phyloP scores from a whole-genome alignment of 345 rosid genomes.

The Camelina neglecta region DNA sequence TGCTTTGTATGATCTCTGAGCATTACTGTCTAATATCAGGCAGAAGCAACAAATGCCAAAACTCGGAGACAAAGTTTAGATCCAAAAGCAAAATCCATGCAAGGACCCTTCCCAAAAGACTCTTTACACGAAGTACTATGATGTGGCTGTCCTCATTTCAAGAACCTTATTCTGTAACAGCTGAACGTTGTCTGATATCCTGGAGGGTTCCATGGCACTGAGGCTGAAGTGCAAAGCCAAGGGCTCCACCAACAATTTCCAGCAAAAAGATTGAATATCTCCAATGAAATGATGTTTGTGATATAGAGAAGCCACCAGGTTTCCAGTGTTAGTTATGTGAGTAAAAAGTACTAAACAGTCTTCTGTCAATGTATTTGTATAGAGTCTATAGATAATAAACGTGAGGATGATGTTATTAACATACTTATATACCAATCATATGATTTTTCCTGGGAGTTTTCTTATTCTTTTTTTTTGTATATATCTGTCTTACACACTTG shows the following conservation, averaged over 20 bases:
- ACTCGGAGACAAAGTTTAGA: constrained; percentile 20
- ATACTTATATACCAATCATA: neutral
- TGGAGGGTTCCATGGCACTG: neutral
- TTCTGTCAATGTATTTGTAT: constrained; percentile 23
- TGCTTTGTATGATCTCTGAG: constrained; percentile 2
- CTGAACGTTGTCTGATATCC: neutral
- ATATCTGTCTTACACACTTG: neutral
- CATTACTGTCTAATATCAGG: constrained; percentile 21
- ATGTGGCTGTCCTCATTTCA: constrained; percentile 5
- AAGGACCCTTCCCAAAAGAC: constrained; percentile 23
- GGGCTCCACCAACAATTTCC: neutral
- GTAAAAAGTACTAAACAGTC: constrained; percentile 17
- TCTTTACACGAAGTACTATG: constrained; percentile 22
- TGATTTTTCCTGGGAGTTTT: neutral
- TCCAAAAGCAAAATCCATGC: constrained; percentile 24
- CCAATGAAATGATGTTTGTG: constrained; percentile 2
- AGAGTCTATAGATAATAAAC: constrained; percentile 16
- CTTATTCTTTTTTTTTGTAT: neutral
- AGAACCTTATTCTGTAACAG: constrained; percentile 16
- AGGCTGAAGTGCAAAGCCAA: neutral
- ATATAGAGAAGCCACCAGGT: constrained; percentile 26
- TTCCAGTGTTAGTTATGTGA: constrained; percentile 4
- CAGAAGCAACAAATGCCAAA: constrained; percentile 21
- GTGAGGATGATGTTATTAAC: constrained; percentile 16
- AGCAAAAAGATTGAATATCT: neutral